A percentile compares a stretch with the other conserved stretches of the same genome.
Conservation (phyloP, 2,329 filamentous ascomycete species). For the Epichloe gansuensis region DNA sequence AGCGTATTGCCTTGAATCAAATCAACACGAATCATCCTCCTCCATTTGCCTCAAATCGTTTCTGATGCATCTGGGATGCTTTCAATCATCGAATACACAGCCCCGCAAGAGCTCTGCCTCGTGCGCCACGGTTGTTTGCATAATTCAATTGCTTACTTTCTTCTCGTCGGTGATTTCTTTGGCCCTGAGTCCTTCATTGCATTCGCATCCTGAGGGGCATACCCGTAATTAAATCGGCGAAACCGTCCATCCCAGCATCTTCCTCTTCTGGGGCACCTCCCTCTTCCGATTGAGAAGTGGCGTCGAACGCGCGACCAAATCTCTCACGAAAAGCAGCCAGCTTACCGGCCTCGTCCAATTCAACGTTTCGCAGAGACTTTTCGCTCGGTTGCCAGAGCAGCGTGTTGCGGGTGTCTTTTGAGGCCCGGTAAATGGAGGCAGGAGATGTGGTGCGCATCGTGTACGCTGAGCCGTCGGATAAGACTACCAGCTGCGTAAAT, state of each 20-base stretch:
- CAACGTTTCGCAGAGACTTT: conserved; percentile 71
- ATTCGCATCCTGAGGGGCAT: conserved; percentile 28
- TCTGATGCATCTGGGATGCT: not conserved
- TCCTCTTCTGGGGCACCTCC: conserved; percentile 19
- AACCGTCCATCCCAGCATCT: conserved; percentile 15
- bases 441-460: conserved; percentile 69
- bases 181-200: conserved; percentile 23
- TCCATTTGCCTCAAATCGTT: not conserved
- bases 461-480: conserved; percentile 82
- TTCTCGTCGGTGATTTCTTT: conserved; percentile 34
- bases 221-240: conserved; percentile 39
- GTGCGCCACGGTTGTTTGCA: not conserved
- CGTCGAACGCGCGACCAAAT: conserved; percentile 79
- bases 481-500: conserved; percentile 91
- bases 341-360: conserved; percentile 88
- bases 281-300: conserved; percentile 24
- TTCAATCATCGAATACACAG: not conserved
- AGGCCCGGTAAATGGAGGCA: conserved; percentile 41
- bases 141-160: conserved; percentile 24
- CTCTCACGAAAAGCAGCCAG: conserved; percentile 73
- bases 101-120: not conserved
- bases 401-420: conserved; percentile 82
- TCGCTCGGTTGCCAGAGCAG: conserved; percentile 82
- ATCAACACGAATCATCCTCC: not conserved
- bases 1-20: conserved; percentile 8